These are phyloP conservation scores for Kwoniella heveanensis DNA, from an alignment of 768 basidiomycete genomes.

Conservation along the genomic window DNA sequence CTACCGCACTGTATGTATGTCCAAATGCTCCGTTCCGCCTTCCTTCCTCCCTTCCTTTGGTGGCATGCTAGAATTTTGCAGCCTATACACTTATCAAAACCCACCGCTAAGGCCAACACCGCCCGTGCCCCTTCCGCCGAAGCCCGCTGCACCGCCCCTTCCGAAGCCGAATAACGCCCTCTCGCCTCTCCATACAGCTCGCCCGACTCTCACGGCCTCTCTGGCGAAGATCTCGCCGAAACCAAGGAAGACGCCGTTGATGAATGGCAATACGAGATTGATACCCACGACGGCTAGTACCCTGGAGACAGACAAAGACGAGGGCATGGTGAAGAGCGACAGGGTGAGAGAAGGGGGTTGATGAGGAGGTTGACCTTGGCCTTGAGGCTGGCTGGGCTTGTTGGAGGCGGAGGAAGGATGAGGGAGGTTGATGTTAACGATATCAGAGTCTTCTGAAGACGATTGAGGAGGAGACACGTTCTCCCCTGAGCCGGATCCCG, in stretches of 20 bases:
- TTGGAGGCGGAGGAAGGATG: slow-evolving; percentile 4
- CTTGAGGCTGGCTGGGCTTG: not conserved
- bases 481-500: slow-evolving; percentile 23
- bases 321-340: slow-evolving; percentile 50
- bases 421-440: slow-evolving; percentile 18
- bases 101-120: slow-evolving; percentile 51
- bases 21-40: too few relatives aligned
- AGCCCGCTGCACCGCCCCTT: slow-evolving; percentile 14
- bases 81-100: too few relatives aligned
- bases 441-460: slow-evolving; percentile 11
- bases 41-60: too few relatives aligned
- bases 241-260: slow-evolving; percentile 56
- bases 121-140: slow-evolving; percentile 32
- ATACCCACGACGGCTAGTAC: slow-evolving; percentile 54
- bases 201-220: slow-evolving; percentile 43
- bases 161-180: slow-evolving; percentile 31
- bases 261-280: slow-evolving; percentile 54
- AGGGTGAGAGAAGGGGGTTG: slow-evolving; percentile 53
- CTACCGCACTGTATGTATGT: too few relatives aligned
- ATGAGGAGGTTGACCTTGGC: slow-evolving; percentile 28
- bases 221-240: slow-evolving; percentile 56
- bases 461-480: slow-evolving; percentile 35
- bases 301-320: slow-evolving; percentile 40
- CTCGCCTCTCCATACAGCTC: slow-evolving; percentile 44
- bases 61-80: too few relatives aligned